A percentile compares a stretch with the other conserved stretches of the same genome.
phyloP scores from a whole-genome alignment of 331 rosid species.

The Malus hybrid region DNA sequence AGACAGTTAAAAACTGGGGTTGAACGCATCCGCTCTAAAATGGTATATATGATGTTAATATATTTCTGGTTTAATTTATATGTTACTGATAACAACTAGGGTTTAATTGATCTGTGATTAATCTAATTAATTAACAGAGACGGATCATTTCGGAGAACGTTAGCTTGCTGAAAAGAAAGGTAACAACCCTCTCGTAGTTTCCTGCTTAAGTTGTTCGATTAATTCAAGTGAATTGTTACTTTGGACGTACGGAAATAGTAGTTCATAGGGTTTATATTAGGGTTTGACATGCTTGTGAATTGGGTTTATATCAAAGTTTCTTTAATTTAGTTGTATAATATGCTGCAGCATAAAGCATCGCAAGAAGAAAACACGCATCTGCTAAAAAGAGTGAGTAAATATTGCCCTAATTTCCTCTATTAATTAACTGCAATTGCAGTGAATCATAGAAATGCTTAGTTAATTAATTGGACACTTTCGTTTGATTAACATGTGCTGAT shows the following conservation, averaged over 20 bases:
- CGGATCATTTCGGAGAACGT: constrained; percentile 23
- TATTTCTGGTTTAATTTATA: not conserved
- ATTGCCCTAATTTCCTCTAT: not conserved
- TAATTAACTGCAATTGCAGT: not conserved
- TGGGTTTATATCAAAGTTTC: too few relatives aligned
- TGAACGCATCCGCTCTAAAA: constrained; percentile 33
- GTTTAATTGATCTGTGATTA: not conserved
- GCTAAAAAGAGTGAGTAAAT: constrained; percentile 32
- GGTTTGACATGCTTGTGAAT: too few relatives aligned
- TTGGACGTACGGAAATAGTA: not conserved
- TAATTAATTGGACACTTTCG: not conserved
- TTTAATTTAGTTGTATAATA: not conserved
- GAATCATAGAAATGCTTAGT: not conserved
- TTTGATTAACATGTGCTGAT: not conserved
- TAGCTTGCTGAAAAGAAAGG: constrained; percentile 32
- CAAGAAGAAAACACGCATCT: constrained; percentile 37
- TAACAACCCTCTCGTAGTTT: not conserved
- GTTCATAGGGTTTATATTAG: not conserved
- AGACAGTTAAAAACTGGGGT: constrained; percentile 33
- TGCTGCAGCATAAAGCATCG: constrained; percentile 32
- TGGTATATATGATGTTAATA: constrained; percentile 6
- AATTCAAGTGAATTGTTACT: not conserved
- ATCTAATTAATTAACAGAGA: constrained; percentile 20
- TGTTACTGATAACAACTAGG: not conserved
- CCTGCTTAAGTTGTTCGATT: not conserved